These are phyloP conservation scores for Erodium moschatum DNA, from an alignment of 441 rosid species.

Conservation along the genomic window DNA sequence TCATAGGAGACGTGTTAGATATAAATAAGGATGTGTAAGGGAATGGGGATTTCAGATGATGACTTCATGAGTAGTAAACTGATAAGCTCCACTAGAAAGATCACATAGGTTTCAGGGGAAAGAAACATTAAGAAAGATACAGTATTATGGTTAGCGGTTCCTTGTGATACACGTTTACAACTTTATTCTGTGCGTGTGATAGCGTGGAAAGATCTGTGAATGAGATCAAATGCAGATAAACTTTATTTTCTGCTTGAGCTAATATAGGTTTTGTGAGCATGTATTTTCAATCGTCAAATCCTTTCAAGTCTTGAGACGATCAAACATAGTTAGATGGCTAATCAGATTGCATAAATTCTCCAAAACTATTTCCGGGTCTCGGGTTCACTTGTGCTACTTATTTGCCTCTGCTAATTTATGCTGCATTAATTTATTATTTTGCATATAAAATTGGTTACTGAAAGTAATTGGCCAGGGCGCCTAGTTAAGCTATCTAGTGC, in stretches of 20 bases:
- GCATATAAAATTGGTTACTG: not conserved
- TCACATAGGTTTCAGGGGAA: constrained; percentile 32
- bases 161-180: constrained; percentile 20
- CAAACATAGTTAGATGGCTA: not conserved
- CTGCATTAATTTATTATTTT: not conserved
- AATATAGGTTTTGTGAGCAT: constrained; percentile 8
- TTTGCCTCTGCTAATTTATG: not conserved
- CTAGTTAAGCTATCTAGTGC: not conserved
- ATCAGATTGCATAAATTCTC: not conserved
- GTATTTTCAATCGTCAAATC: constrained; percentile 6
- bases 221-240: constrained; percentile 12
- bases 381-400: not conserved
- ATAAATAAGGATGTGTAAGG: constrained; percentile 22
- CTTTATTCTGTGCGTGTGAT: not conserved
- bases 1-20: constrained; percentile 25
- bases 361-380: not conserved
- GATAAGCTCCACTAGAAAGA: constrained; percentile 33
- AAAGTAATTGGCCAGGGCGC: not conserved
- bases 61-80: constrained; percentile 25
- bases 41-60: constrained; percentile 28
- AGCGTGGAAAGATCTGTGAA: not conserved
- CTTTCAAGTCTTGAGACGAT: not conserved
- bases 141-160: constrained; percentile 57
- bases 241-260: constrained; percentile 10
- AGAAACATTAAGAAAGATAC: constrained; percentile 63